A percentile compares a stretch with the other conserved stretches of the same genome.
Conservation (phyloP, 768 basidiomycete species). For the Russula brevipes region DNA sequence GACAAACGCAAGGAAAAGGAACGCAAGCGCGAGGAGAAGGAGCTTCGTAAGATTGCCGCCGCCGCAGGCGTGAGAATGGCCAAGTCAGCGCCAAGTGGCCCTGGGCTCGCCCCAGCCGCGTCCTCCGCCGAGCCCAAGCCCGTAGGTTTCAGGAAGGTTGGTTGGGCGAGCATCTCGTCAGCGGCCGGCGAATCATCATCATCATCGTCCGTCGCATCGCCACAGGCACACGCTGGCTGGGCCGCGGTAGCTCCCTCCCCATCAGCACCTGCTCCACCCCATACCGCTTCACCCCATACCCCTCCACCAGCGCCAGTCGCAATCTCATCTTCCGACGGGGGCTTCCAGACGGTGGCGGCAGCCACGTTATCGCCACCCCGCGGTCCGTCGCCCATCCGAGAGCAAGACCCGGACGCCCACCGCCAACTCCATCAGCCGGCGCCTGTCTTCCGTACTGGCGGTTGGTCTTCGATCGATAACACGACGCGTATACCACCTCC, state of each 20-base stretch:
- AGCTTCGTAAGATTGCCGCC: slow-evolving; percentile 75
- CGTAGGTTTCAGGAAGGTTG: slow-evolving; percentile 35
- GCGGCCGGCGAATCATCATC: slow-evolving; percentile 1
- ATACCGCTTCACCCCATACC: not conserved
- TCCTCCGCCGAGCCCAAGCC: slow-evolving; percentile 24
- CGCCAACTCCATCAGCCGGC: slow-evolving; percentile 29
- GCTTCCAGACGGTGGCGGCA: not conserved
- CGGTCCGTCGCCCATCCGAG: not conserved
- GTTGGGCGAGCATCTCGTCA: slow-evolving; percentile 16
- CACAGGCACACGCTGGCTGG: slow-evolving; percentile 42
- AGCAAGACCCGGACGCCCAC: not conserved
- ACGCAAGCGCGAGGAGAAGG: slow-evolving; percentile 78
- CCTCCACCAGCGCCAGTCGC: slow-evolving; percentile 9
- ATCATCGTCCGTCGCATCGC: slow-evolving; percentile 17
- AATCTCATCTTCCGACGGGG: not conserved
- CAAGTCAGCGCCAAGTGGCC: slow-evolving; percentile 31
- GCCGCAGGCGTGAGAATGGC: slow-evolving; percentile 71
- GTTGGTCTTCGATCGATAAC: slow-evolving; percentile 64
- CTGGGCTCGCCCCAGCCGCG: slow-evolving; percentile 21
- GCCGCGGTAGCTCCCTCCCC: slow-evolving; percentile 38
- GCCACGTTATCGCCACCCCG: not conserved
- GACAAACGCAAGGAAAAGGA: slow-evolving; percentile 83
- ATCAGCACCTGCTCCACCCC: not conserved
- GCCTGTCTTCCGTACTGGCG: slow-evolving; percentile 53
- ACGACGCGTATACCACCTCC: slow-evolving; percentile 27